Base-by-base conservation (phyloP, 345 rosid genomes). In the Brassica napus region DNA sequence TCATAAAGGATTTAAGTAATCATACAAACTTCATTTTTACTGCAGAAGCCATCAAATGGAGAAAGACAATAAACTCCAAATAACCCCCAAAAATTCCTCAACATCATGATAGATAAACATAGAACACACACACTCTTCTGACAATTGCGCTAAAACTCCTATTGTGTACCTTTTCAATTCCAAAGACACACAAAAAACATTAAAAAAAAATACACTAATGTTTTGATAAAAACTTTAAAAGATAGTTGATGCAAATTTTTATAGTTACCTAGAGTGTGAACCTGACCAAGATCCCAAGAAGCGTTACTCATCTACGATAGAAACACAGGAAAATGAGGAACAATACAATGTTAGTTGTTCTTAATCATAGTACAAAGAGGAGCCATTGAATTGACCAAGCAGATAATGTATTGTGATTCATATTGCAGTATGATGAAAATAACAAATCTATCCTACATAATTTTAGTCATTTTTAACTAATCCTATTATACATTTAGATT, bases 221-320 rank as follows among this genome's bases (percentile, higher is more conserved):
- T 21, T 21, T 21, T 21, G 23, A 21, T 21, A 21, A 21, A 21
- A 21, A 0, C 0, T 21, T 0, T 21, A 21, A 21, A 21, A 21
- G 23, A 21, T 21, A 21, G 23, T 21, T 21, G 23, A 21, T 21
- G 23, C 23, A 21, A 21, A 21, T 21, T 21, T 21, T 21, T 21
- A 21, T 21, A 21, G 23, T 21, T 21, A 21, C 23, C 23, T 21
- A 21, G 23, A 21, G 23, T 21, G 23, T 21, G 23, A 21, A 21
- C 23, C 23, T 21, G 23, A 72, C 3, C 11, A 73, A 21, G 58
- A 60, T 68, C 82, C 44, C 69, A 32, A 24, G 32, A 58, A 23
- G 44, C 74, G 35, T 73, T 59, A 79, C 57, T 79, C 82, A 60
- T 73, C 82, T 79, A 78, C 26, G 24, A 47, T 30, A 57, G 39